Conservation (phyloP, 306 rosid genomes). For the Prunus mongolica region DNA sequence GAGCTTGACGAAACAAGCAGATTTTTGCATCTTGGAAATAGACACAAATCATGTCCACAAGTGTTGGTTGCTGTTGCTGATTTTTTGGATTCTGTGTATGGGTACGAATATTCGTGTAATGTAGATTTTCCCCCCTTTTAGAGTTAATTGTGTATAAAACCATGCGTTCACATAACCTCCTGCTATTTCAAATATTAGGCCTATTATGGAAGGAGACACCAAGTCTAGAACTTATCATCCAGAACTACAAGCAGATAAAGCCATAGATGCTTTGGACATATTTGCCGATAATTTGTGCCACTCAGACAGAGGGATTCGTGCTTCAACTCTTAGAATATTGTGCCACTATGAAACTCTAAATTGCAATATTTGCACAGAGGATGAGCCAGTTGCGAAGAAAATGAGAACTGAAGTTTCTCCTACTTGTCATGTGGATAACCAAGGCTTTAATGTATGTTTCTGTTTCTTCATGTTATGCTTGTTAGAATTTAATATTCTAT, state of each 20-base stretch:
- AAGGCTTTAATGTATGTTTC: conserved; percentile 51
- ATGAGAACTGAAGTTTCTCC: conserved; percentile 50
- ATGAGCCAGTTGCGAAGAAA: conserved; percentile 47
- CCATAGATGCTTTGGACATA: conserved; percentile 33
- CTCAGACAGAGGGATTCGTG: conserved; percentile 60
- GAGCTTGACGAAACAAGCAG: conserved; percentile 41
- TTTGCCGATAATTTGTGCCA: conserved; percentile 69
- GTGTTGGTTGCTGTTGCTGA: conserved; percentile 76
- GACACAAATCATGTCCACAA: conserved; percentile 55
- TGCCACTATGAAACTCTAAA: conserved; percentile 47
- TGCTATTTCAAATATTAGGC: conserved; percentile 35
- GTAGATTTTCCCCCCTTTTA: conserved; percentile 1
- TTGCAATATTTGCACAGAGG: conserved; percentile 34
- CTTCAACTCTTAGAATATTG: conserved; percentile 71
- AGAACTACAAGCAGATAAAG: conserved; percentile 42
- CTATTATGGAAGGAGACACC: conserved; percentile 38
- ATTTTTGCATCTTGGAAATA: conserved; percentile 56
- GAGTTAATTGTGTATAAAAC: conserved; percentile 1
- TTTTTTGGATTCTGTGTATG: conserved; percentile 59
- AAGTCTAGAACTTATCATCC: conserved; percentile 40
- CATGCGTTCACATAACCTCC: conserved; percentile 15
- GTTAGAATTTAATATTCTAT: conserved; percentile 16
- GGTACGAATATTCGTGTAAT: conserved; percentile 45
- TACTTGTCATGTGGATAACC: conserved; percentile 18
- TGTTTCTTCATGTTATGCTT: conserved; percentile 7